These are phyloP conservation scores for Solanum clarkiae DNA, from an alignment of 257 asterid species.

Conservation along the genomic window DNA sequence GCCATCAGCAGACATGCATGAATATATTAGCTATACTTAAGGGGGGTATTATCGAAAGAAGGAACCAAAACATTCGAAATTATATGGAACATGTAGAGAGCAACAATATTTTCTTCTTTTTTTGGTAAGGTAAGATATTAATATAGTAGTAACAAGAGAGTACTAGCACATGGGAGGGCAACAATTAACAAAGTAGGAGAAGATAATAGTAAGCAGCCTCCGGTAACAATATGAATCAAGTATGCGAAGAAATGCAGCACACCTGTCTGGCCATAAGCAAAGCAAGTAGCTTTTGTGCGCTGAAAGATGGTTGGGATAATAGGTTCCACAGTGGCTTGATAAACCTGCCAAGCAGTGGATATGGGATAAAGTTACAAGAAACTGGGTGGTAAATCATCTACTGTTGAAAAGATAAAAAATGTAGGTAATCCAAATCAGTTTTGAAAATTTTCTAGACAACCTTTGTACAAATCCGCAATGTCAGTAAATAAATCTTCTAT, in stretches of 20 bases:
- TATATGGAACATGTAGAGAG: neutral
- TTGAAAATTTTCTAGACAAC: neutral
- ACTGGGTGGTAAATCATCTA: neutral
- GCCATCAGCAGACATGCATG: neutral
- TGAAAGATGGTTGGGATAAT: conserved; percentile 93
- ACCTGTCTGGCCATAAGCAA: conserved; percentile 99
- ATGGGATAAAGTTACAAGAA: neutral
- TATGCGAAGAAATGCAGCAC: neutral
- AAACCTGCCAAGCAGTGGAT: conserved; percentile 44
- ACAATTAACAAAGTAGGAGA: neutral
- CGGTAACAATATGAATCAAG: neutral
- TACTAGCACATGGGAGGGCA: neutral
- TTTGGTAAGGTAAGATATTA: neutral
- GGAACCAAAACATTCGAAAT: neutral
- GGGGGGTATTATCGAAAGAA: neutral
- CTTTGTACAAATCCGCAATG: neutral
- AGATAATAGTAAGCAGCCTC: neutral
- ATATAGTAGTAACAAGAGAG: neutral
- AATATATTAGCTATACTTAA: neutral
- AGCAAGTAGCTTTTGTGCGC: conserved; percentile 97
- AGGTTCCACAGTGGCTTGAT: conserved; percentile 91
- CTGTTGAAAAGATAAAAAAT: neutral
- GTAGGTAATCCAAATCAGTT: neutral
- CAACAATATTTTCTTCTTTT: neutral
- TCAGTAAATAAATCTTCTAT: neutral